Evolutionary conservation across 495 filamentous ascomycete genomes (phyloP).

Genomic region (Delitschia confertaspora): DNA sequence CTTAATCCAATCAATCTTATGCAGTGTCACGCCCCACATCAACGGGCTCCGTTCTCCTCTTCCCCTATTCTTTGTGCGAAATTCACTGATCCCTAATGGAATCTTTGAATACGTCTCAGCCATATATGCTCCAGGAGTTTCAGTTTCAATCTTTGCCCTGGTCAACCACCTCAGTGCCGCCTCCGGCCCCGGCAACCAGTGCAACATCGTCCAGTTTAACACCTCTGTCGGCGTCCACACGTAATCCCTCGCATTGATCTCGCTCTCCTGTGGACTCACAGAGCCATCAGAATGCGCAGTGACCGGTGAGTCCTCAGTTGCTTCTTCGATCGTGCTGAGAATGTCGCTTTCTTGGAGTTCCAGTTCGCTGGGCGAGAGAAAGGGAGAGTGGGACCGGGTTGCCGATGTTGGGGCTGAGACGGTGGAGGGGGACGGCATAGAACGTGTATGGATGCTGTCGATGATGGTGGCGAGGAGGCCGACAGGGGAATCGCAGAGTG

Average conservation of each 20-base stretch:
- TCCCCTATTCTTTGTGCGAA: constrained; percentile 16
- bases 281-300: neutral
- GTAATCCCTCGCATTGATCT: constrained; percentile 14
- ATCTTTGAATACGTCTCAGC: constrained; percentile 29
- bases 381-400: constrained; percentile 18
- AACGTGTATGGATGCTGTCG: constrained; percentile 28
- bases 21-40: constrained; percentile 29
- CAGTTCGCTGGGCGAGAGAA: constrained; percentile 20
- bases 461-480: constrained; percentile 33
- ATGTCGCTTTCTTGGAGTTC: constrained; percentile 9
- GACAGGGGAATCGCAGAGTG: constrained; percentile 35
- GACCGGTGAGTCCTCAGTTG: neutral
- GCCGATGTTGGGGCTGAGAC: neutral
- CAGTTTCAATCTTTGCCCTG: neutral
- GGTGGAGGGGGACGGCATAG: neutral
- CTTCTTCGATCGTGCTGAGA: neutral
- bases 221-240: constrained; percentile 33
- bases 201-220: constrained; percentile 37
- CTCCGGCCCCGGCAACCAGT: constrained; percentile 37
- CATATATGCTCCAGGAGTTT: constrained; percentile 20
- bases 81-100: constrained; percentile 33
- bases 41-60: constrained; percentile 18
- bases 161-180: constrained; percentile 28
- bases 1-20: constrained; percentile 30
- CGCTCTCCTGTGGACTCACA: constrained; percentile 15